Base-by-base conservation (phyloP, 2,329 filamentous ascomycete genomes). In the Neonectria sp. region DNA sequence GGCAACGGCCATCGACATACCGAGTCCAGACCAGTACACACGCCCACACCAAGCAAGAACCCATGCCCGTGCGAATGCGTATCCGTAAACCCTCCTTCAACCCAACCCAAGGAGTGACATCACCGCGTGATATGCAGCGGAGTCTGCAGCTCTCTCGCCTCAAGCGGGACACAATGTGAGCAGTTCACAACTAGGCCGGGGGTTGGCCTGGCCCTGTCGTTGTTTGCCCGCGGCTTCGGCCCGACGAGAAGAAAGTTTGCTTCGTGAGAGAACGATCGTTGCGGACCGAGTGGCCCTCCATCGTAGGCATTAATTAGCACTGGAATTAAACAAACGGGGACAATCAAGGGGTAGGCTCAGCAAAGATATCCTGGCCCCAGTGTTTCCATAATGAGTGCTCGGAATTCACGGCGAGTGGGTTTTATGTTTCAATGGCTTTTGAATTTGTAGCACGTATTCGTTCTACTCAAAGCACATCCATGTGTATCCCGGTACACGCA, bases 81-180 rank as follows among this genome's bases (percentile, higher is more conserved):
- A 69, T 71, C 63, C 37, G 33, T 3, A 12, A 35, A 29, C 67
- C 29, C 52, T 49, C 59, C 33, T 25, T 48, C 57, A 31, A 52
- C 40, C 37, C 46, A 67, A 46, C 12, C 21, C 21, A n/a, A 59
- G 31, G 9, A 43, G 62, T 61, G 40, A 67, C 45, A 63, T 58
- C 21, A 58, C 40, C 29, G 24, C n/a, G 24, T 55, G 33, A 51
- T 43, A 9, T 43, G 40, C 40, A 9, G 40, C n/a, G 17, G 40
- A 43, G 40, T 17, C 35, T 37, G 35, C n/a, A 9, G 40, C 40
- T 21, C 35, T 37, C 35, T 43, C n/a, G 8, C 17, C 7, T 35
- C 56, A 33, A 31, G 49, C 13, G 40, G 40, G 53, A 31, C 11
- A 29, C 25, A 51, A 12, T 15, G 9, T 53, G 29, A n/a, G 29